Conservation (phyloP, 1,139 yeast species). For the Saccharomyces hybrid region DNA sequence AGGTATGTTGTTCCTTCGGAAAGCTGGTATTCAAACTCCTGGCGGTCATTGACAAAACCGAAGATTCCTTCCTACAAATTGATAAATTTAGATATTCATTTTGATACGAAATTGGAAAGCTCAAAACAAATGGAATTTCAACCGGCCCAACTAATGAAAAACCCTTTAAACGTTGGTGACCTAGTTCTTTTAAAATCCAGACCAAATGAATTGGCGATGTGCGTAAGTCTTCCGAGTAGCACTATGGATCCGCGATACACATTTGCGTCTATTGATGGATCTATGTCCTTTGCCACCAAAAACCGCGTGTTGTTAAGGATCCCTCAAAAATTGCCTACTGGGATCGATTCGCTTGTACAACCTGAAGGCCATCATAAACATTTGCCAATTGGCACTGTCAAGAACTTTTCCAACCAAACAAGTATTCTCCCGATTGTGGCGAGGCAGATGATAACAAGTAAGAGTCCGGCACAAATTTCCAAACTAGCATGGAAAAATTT, state of each 20-base stretch:
- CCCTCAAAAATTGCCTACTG: constrained; percentile 34
- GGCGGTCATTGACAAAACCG: background rate
- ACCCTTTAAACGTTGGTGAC: constrained; percentile 39
- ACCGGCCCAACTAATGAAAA: constrained; percentile 10
- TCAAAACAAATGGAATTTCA: constrained; percentile 3
- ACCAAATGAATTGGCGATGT: constrained; percentile 36
- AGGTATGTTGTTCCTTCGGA: constrained; percentile 23
- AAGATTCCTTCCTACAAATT: background rate
- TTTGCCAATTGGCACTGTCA: constrained; percentile 28
- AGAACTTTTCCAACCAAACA: constrained; percentile 20
- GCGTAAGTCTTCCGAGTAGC: constrained; percentile 38
- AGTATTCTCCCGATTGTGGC: constrained; percentile 22
- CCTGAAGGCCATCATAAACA: constrained; percentile 22
- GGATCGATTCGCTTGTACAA: constrained; percentile 22
- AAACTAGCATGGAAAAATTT: constrained; percentile 33
- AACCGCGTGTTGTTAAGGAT: constrained; percentile 44
- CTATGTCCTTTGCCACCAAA: constrained; percentile 42
- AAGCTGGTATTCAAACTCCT: constrained; percentile 15
- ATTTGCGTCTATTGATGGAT: constrained; percentile 50
- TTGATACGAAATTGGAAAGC: background rate
- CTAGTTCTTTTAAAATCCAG: constrained; percentile 37
- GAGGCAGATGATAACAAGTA: constrained; percentile 28
- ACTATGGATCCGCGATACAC: constrained; percentile 45
- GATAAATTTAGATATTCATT: constrained; percentile 5
- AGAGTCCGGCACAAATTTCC: constrained; percentile 23